These are phyloP conservation scores for Calycina herbarum DNA, from an alignment of 2,329 filamentous ascomycete species.

Conservation along the genomic window DNA sequence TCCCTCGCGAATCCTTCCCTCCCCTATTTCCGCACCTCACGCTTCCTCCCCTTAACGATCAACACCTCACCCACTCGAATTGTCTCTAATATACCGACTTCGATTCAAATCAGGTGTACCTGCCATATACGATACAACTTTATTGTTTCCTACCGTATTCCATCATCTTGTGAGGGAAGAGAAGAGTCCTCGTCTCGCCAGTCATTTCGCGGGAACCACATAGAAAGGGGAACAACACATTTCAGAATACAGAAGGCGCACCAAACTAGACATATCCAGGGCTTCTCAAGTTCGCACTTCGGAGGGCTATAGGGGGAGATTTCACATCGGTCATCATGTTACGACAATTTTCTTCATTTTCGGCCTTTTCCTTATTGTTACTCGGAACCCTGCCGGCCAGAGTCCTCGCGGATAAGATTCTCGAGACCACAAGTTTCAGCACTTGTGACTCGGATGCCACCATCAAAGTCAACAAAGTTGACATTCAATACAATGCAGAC, in stretches of 20 bases:
- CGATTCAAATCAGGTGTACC: slow-evolving; percentile 3
- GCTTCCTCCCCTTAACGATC: not conserved
- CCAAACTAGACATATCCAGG: slow-evolving; percentile 15
- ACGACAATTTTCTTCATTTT: slow-evolving; percentile 28
- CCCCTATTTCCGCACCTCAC: not conserved
- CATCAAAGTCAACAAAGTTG: slow-evolving; percentile 71
- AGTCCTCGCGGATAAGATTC: slow-evolving; percentile 66
- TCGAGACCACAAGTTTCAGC: slow-evolving; percentile 79
- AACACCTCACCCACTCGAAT: not conserved
- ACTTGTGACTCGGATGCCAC: slow-evolving; percentile 62
- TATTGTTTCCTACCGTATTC: slow-evolving; percentile 4
- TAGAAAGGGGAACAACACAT: slow-evolving; percentile 2
- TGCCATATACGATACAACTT: slow-evolving; percentile 2
- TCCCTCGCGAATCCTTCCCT: not conserved
- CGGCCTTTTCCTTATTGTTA: slow-evolving; percentile 33
- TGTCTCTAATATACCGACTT: slow-evolving; percentile 1
- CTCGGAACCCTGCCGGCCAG: slow-evolving; percentile 33
- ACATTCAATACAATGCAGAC: slow-evolving; percentile 77
- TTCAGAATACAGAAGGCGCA: not conserved
- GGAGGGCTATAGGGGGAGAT: slow-evolving; percentile 17
- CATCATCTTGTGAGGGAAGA: slow-evolving; percentile 4
- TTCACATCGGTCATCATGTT: slow-evolving; percentile 30
- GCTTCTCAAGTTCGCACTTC: slow-evolving; percentile 7
- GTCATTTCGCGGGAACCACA: not conserved
- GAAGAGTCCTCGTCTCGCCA: not conserved